Evolutionary conservation across 2,329 filamentous ascomycete genomes (phyloP).

Genomic region (Pseudogymnoascus sp.): DNA sequence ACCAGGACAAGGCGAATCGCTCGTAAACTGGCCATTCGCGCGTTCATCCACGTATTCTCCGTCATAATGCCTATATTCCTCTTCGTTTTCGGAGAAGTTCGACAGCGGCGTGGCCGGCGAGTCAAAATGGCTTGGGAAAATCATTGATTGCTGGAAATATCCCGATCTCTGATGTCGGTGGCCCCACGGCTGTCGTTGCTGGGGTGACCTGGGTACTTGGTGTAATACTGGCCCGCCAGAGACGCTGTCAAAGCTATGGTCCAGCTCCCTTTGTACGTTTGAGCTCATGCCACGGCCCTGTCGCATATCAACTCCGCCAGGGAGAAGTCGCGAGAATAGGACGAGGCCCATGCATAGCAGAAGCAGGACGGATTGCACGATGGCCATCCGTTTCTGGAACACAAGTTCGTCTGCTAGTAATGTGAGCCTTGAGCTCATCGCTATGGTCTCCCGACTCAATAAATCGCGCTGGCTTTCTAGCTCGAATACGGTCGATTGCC

Average conservation of each 20-base stretch:
- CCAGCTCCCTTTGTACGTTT: neutral
- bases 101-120: conserved; percentile 19
- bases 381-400: conserved; percentile 83
- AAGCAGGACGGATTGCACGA: conserved; percentile 80
- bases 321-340: conserved; percentile 60
- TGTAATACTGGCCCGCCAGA: neutral
- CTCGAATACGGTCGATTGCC: conserved; percentile 90
- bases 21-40: neutral
- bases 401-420: conserved; percentile 89
- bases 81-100: conserved; percentile 14
- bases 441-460: conserved; percentile 73
- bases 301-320: conserved; percentile 19
- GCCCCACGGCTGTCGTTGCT: neutral
- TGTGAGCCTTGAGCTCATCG: conserved; percentile 70
- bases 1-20: neutral
- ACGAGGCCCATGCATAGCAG: conserved; percentile 81
- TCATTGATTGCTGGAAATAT: conserved; percentile 7
- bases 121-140: conserved; percentile 16
- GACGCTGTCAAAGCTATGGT: neutral
- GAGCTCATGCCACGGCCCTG: neutral
- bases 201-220: neutral
- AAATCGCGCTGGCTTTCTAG: conserved; percentile 82
- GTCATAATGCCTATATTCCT: neutral
- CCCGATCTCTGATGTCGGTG: neutral
- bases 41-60: neutral